Conservation (phyloP, 139 green algal species). For the Chlamydomonas urium region DNA sequence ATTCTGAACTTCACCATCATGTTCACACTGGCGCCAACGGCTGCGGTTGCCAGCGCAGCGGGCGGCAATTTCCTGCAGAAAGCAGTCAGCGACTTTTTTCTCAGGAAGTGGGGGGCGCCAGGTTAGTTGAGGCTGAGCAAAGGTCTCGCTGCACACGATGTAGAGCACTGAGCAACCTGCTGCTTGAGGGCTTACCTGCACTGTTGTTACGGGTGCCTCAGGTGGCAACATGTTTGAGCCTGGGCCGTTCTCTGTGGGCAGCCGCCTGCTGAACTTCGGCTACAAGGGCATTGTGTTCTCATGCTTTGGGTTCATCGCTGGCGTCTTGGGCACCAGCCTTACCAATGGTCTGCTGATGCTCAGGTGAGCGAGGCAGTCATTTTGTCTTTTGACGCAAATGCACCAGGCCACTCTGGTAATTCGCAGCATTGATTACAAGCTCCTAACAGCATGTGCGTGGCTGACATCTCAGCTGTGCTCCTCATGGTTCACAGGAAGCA, state of each 20-base stretch:
- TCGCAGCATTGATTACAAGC: too few relatives aligned
- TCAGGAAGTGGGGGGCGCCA: conserved; percentile 66
- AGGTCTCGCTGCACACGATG: too few relatives aligned
- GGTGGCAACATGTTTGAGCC: conserved; percentile 90
- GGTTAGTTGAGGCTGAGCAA: too few relatives aligned
- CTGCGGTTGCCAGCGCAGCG: conserved; percentile 29
- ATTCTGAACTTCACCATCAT: conserved; percentile 96
- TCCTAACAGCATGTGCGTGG: too few relatives aligned
- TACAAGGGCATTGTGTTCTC: conserved; percentile 84
- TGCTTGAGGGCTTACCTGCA: too few relatives aligned
- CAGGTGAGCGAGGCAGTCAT: too few relatives aligned
- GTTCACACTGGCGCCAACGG: conserved; percentile 87
- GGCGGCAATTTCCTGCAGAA: conserved; percentile 40
- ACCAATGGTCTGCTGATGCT: conserved; percentile 76
- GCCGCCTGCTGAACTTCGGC: conserved; percentile 67
- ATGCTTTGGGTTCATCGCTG: conserved; percentile 76
- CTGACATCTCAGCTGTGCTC: too few relatives aligned
- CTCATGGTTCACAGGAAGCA: conserved; percentile 4
- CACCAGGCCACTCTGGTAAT: too few relatives aligned
- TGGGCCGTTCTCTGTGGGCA: conserved; percentile 53
- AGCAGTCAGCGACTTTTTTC: conserved; percentile 65
- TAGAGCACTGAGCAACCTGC: too few relatives aligned
- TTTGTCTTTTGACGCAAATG: too few relatives aligned
- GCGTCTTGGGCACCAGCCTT: conserved; percentile 76
- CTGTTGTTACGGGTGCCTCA: too few relatives aligned